phyloP scores from a whole-genome alignment of 2,329 filamentous ascomycete genomes.

The Westerdykella sp. region DNA sequence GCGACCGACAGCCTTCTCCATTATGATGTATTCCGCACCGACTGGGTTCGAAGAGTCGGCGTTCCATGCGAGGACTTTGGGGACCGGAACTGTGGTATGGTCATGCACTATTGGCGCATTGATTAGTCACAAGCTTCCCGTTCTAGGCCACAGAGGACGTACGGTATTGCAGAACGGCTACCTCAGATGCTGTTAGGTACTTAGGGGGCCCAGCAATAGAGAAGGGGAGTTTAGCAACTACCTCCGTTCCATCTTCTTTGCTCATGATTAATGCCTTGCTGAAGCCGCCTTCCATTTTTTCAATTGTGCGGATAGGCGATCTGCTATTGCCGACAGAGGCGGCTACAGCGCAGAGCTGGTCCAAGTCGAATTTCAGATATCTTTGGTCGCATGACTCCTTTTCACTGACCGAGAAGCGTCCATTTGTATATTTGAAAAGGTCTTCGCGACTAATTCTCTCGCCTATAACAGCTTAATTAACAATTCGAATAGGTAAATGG shows the following conservation, averaged over 20 bases:
- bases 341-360: conserved; percentile 23
- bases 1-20: conserved; percentile 26
- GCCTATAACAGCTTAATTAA: no score
- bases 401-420: conserved; percentile 24
- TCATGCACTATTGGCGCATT: conserved; percentile 7
- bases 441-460: conserved; percentile 12
- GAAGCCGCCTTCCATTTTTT: conserved; percentile 32
- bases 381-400: conserved; percentile 14
- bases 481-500: no score
- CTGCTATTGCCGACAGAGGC: conserved; percentile 10
- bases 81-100: conserved; percentile 19
- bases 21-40: conserved; percentile 33
- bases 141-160: no score
- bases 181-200: conserved; percentile 32
- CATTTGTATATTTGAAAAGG: conserved; percentile 23
- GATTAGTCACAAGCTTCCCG: no score
- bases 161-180: conserved; percentile 30
- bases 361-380: conserved; percentile 24
- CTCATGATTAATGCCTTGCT: conserved; percentile 28
- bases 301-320: conserved; percentile 21
- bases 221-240: conserved; percentile 18
- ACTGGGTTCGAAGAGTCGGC: conserved; percentile 22
- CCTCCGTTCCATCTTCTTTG: conserved; percentile 12
- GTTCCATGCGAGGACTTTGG: conserved; percentile 24
- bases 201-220: conserved; percentile 25